Evolutionary conservation across 345 rosid genomes (phyloP).

Genomic region (Lepidium didymum): DNA sequence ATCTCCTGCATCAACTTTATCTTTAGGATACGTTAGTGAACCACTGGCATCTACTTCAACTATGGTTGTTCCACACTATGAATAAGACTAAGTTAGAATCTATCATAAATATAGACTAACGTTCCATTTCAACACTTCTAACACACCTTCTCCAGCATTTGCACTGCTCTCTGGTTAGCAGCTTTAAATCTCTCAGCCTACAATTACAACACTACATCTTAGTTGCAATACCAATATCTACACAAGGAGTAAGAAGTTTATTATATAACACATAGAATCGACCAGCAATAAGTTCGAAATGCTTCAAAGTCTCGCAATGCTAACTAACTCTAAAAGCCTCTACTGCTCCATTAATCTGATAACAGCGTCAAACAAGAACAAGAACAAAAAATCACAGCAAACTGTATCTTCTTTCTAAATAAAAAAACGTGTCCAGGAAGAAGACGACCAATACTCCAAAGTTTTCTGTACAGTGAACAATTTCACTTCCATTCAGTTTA

Average conservation of each 20-base stretch:
- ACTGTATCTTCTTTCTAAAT: background rate
- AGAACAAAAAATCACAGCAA: background rate
- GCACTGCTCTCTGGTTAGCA: constrained; percentile 66
- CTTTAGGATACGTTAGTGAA: constrained; percentile 57
- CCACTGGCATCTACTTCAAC: constrained; percentile 88
- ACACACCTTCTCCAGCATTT: constrained; percentile 66
- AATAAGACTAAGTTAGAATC: constrained; percentile 12
- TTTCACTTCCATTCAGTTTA: background rate
- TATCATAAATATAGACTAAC: background rate
- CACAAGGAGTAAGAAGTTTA: background rate
- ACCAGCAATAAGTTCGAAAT: background rate
- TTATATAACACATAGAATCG: background rate
- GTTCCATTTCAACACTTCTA: background rate
- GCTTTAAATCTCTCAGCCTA: constrained; percentile 61
- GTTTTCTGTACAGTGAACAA: background rate
- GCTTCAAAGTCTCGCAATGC: background rate
- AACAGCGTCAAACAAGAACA: background rate
- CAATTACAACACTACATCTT: background rate
- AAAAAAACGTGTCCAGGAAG: background rate
- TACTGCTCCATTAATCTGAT: background rate
- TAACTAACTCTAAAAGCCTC: background rate
- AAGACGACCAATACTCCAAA: background rate
- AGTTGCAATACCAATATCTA: constrained; percentile 1
- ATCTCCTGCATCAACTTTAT: constrained; percentile 41
- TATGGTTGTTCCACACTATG: constrained; percentile 71